These are phyloP conservation scores for Linum trigynum DNA, from an alignment of 345 rosid genomes.

Conservation along the genomic window DNA sequence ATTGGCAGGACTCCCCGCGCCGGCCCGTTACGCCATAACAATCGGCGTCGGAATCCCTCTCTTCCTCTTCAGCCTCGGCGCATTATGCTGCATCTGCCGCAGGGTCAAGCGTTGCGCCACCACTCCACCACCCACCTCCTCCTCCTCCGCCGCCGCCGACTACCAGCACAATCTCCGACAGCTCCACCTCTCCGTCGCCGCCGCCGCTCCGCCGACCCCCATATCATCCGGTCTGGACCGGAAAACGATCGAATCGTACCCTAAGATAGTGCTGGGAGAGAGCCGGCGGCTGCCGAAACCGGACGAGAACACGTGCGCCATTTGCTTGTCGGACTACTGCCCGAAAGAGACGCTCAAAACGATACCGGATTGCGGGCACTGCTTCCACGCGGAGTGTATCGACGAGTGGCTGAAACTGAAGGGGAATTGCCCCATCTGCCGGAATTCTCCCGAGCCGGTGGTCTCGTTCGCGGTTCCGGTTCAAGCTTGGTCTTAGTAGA, in stretches of 20 bases:
- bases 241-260: constrained; percentile 46
- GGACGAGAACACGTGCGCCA: constrained; percentile 31
- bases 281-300: constrained; percentile 39
- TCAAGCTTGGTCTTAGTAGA: neutral
- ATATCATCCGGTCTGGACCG: constrained; percentile 31
- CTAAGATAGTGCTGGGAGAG: constrained; percentile 35
- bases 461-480: neutral
- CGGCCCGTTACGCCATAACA: constrained; percentile 37
- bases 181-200: constrained; percentile 4
- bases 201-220: constrained; percentile 15
- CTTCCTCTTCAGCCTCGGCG: constrained; percentile 28
- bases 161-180: constrained; percentile 12
- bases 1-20: constrained; percentile 30
- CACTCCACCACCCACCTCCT: constrained; percentile 5
- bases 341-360: constrained; percentile 31
- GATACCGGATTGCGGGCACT: constrained; percentile 28
- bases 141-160: neutral
- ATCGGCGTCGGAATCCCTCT: constrained; percentile 52
- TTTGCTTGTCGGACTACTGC: constrained; percentile 35
- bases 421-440: constrained; percentile 20
- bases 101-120: constrained; percentile 21
- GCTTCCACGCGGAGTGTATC: constrained; percentile 20
- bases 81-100: constrained; percentile 28
- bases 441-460: constrained; percentile 7
- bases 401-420: constrained; percentile 20